phyloP scores from a whole-genome alignment of 257 asterid genomes.

The Schizonepeta tenuifolia region DNA sequence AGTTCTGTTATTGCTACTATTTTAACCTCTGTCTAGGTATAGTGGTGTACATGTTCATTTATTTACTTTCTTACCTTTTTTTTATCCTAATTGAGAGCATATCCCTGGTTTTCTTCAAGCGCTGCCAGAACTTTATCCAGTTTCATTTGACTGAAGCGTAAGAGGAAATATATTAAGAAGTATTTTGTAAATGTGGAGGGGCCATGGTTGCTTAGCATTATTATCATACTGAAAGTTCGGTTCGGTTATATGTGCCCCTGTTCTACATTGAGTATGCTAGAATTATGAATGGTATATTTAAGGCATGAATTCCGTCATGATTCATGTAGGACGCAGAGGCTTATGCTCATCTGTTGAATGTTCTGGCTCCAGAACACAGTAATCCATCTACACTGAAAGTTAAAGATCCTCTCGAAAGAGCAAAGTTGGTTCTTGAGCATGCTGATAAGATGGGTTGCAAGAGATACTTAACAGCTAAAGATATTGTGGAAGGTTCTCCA shows the following conservation, averaged over 20 bases:
- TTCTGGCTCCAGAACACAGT: constrained; percentile 90
- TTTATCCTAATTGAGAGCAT: constrained; percentile 4
- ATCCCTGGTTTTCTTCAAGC: background rate
- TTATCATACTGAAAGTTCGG: background rate
- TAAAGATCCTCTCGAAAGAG: constrained; percentile 74
- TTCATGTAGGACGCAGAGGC: constrained; percentile 90
- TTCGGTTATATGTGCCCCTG: background rate
- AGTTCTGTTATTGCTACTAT: too few relatives aligned
- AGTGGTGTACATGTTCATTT: background rate
- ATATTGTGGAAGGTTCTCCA: constrained; percentile 94
- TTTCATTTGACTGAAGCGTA: background rate
- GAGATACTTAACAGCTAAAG: constrained; percentile 93
- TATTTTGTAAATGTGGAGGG: background rate
- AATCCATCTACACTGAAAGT: constrained; percentile 70
- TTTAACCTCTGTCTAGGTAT: too few relatives aligned
- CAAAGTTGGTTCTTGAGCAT: constrained; percentile 91
- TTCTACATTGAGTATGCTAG: constrained; percentile 6
- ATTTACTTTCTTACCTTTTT: background rate
- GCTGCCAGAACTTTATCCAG: background rate
- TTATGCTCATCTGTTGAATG: constrained; percentile 82
- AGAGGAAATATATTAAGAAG: background rate
- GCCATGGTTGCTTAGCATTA: constrained; percentile 1
- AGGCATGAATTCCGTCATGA: constrained; percentile 25
- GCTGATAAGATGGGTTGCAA: constrained; percentile 99
- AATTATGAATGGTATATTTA: constrained; percentile 15